Percentiles rank a stretch among this genome's conserved stretches.
phyloP scores from a whole-genome alignment of 163 green algal genomes.

The Smithsoniella earleae region DNA sequence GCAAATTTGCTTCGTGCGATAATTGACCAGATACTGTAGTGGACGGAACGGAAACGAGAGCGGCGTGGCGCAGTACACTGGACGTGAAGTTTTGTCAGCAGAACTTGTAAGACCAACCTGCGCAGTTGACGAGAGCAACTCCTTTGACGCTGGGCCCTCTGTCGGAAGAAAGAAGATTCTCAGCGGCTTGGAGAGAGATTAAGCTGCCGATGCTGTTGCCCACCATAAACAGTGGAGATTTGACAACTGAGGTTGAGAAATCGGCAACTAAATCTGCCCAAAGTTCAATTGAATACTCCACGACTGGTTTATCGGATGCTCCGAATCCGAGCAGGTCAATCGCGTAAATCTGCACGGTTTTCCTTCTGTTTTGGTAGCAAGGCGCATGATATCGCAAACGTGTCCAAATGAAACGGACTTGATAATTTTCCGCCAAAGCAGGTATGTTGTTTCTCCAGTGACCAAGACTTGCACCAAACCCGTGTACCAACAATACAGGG shows the following conservation, averaged over 20 bases:
- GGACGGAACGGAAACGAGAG: too few species aligned
- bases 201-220: slow-evolving; percentile 57
- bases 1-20: too few species aligned
- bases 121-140: slow-evolving; percentile 18
- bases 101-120: slow-evolving; percentile 5
- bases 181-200: slow-evolving; percentile 37
- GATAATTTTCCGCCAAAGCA: slow-evolving; percentile 48
- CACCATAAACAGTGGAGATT: slow-evolving; percentile 46
- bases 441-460: slow-evolving; percentile 62
- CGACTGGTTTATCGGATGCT: slow-evolving; percentile 54
- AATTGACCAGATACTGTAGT: too few species aligned
- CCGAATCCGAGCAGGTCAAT: slow-evolving; percentile 76
- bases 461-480: slow-evolving; percentile 56
- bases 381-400: background rate
- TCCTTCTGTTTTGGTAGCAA: background rate
- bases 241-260: slow-evolving; percentile 54
- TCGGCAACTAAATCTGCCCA: slow-evolving; percentile 63
- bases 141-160: background rate
- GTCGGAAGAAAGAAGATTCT: background rate
- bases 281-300: slow-evolving; percentile 61
- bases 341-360: slow-evolving; percentile 55
- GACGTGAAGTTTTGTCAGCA: too few species aligned
- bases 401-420: slow-evolving; percentile 35
- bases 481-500: slow-evolving; percentile 66
- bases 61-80: too few species aligned